Percentiles rank a stretch among this genome's conserved stretches.
phyloP scores from a whole-genome alignment of 192 early-diverging fungal genomes.

The Mortierella alpina region DNA sequence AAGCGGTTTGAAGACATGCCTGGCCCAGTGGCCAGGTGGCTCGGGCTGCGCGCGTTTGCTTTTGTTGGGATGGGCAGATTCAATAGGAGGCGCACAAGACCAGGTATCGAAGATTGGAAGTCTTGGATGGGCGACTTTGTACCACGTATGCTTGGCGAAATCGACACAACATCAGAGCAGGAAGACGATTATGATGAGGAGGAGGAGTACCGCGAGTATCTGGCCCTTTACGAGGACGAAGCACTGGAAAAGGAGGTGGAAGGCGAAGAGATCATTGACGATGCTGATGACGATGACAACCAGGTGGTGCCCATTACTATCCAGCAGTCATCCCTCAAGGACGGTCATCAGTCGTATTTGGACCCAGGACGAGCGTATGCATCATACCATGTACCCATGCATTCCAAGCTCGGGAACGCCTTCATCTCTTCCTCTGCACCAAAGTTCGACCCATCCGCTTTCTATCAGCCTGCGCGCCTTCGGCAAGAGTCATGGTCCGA shows the following conservation, averaged over 20 bases:
- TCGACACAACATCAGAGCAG: constrained; percentile 8
- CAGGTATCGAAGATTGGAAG: constrained; percentile 30
- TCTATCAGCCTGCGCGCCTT: constrained; percentile 46
- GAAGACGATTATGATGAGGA: constrained; percentile 14
- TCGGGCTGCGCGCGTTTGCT: constrained; percentile 68
- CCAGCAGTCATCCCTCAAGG: constrained; percentile 19
- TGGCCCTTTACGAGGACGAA: constrained; percentile 22
- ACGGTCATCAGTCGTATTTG: constrained; percentile 5
- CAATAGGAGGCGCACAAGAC: constrained; percentile 22
- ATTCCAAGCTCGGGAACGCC: constrained; percentile 1
- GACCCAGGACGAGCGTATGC: constrained; percentile 22
- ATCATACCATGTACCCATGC: constrained; percentile 8
- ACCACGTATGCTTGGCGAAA: constrained; percentile 43
- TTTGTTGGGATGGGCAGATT: constrained; percentile 22
- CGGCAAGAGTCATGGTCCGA: constrained; percentile 59
- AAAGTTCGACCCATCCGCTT: constrained; percentile 42
- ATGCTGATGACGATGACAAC: constrained; percentile 17
- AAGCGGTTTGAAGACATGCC: constrained; percentile 67
- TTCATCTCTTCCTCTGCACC: constrained; percentile 21
- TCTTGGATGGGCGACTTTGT: constrained; percentile 48
- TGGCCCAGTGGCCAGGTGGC: constrained; percentile 67
- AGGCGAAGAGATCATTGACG: constrained; percentile 23
- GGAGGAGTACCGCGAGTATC: constrained; percentile 25
- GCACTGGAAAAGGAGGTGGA: constrained; percentile 13
- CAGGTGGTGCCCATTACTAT: constrained; percentile 45